phyloP scores from a whole-genome alignment of 2,329 filamentous ascomycete species.

The Monilinia laxa region DNA sequence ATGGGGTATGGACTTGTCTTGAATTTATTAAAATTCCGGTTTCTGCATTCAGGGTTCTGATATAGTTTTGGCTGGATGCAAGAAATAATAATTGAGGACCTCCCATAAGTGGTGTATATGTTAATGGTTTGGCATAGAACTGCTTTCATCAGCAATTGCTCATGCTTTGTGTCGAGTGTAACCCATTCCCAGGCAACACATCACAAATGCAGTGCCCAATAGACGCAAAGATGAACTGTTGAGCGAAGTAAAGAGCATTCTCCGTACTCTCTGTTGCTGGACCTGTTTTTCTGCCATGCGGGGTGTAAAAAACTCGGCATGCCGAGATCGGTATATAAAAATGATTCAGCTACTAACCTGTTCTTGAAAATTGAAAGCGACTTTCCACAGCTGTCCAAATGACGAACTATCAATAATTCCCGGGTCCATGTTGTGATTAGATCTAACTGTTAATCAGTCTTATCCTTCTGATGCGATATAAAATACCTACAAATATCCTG shows the following conservation, averaged over 20 bases:
- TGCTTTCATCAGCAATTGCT: slow-evolving; percentile 49
- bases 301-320: not conserved
- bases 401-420: slow-evolving; percentile 54
- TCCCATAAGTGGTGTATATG: slow-evolving; percentile 51
- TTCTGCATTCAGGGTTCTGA: slow-evolving; percentile 56
- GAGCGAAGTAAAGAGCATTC: not conserved
- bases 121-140: slow-evolving; percentile 52
- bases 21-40: slow-evolving; percentile 52
- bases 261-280: not conserved
- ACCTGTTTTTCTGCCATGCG: not conserved
- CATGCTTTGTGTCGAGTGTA: slow-evolving; percentile 41
- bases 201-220: not conserved
- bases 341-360: not conserved
- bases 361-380: slow-evolving; percentile 30
- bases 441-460: not conserved
- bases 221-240: not conserved
- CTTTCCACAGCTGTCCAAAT: slow-evolving; percentile 57
- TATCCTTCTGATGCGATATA: not conserved
- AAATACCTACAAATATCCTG: slow-evolving; percentile 10
- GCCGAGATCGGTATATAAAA: not conserved
- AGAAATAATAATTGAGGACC: slow-evolving; percentile 54
- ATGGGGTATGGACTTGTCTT: slow-evolving; percentile 51
- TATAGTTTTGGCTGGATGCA: slow-evolving; percentile 57
- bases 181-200: not conserved
- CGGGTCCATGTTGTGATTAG: slow-evolving; percentile 63